Evolutionary conservation across 106 monocot species (phyloP), one percentile per base, ranked within the genome.

Genomic region (Amphibolis antarctica): DNA sequence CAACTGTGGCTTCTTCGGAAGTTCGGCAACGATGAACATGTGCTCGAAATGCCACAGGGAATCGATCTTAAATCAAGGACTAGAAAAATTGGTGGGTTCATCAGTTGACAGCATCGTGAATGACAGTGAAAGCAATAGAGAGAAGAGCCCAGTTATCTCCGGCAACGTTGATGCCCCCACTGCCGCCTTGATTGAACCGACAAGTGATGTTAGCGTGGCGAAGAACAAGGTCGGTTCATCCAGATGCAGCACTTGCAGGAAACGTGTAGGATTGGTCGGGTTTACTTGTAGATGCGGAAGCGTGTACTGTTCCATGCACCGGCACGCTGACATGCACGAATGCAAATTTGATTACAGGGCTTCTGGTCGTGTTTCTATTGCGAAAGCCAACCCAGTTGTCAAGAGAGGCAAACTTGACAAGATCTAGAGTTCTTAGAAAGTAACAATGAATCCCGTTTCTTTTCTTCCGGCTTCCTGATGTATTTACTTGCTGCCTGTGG

Each of bases 1-100:
- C 76, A 86, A 86, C 50, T 86, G 85, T 70, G 85, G 85, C 12
- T 86, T 86, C 64, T 86, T 81, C 25, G 85, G 85, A 20, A 86
- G 82, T 61, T 64, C 78, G 18, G 76, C 78, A 4, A 86, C 85
- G 2, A 86, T 81, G 78, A 82, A 86, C 59, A 79, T 86, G 81
- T 86, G 85, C 73, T 86, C 85, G 42, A 82, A 82, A 73, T 86
- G 85, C 74, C 81, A 86, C 76, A 75, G 69, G 15, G 82, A 86
- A n/a, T 26, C 70, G 36, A 42, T 76, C 0, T 46, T 72, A 63
- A 74, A 79, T 29, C 76, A 86, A 67, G 72, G 72, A 45, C 73
- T 70, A 26, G 72, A 72, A 31, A 74, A 71, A 45, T 67, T 72
- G n/a, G 77, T 69, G 15, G 73, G 68, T 42, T 63, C 81, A 49